Evolutionary conservation across 805 yeast genomes (phyloP).

Genomic region (Kazachstania africana): DNA sequence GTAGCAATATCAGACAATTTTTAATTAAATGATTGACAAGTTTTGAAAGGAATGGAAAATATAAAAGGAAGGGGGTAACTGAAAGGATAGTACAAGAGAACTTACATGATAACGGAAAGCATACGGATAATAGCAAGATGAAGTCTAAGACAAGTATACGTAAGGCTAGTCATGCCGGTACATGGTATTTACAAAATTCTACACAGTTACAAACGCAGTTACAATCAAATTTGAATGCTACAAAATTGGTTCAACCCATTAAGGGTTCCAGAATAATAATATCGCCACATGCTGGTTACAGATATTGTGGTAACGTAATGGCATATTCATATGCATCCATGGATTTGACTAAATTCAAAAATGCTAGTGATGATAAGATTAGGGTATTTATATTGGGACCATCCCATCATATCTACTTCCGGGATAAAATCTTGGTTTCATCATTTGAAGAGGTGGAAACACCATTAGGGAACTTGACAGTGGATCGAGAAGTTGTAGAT

Average conservation of each 20-base stretch:
- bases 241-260: not conserved
- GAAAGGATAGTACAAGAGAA: too few species aligned
- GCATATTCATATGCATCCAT: constrained; percentile 67
- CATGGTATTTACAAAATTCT: constrained; percentile 62
- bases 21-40: too few species aligned
- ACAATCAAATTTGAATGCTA: constrained; percentile 29
- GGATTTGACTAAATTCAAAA: constrained; percentile 32
- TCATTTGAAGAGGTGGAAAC: constrained; percentile 52
- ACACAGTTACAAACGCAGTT: constrained; percentile 39
- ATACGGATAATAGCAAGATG: too few species aligned
- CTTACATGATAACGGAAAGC: too few species aligned
- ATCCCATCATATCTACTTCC: constrained; percentile 78
- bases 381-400: constrained; percentile 83
- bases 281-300: constrained; percentile 75
- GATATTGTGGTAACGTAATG: constrained; percentile 67
- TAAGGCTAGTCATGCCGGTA: constrained; percentile 80
- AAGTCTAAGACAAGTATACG: constrained; percentile 19
- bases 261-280: constrained; percentile 27
- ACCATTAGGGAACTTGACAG: constrained; percentile 66
- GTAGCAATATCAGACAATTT: too few species aligned
- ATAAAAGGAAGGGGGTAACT: too few species aligned
- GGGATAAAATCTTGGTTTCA: constrained; percentile 44
- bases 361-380: constrained; percentile 22
- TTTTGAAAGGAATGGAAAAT: too few species aligned
- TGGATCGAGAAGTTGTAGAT: constrained; percentile 41